phyloP scores from a whole-genome alignment of 768 basidiomycete genomes.

The Hygrophorus russula region DNA sequence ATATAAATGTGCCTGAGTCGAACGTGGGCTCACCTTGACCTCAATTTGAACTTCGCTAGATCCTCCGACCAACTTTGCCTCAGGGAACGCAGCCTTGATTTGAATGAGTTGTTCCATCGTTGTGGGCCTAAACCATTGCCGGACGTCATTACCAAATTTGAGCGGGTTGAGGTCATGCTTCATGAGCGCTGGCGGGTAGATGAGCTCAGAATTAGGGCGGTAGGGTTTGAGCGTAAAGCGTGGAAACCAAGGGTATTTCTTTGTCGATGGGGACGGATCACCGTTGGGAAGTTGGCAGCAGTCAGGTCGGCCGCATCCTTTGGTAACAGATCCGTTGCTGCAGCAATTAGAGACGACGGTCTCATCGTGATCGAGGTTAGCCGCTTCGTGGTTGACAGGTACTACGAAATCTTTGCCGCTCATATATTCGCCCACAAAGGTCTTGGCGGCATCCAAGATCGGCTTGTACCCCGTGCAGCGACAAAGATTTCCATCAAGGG shows the following conservation, averaged over 20 bases:
- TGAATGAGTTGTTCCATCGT: slow-evolving; percentile 10
- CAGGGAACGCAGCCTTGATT: slow-evolving; percentile 9
- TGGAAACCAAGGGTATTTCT: slow-evolving; percentile 6
- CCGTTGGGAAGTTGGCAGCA: slow-evolving; percentile 10
- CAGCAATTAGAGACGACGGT: background rate
- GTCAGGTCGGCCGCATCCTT: slow-evolving; percentile 10
- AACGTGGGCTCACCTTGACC: slow-evolving; percentile 5
- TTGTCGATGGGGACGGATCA: slow-evolving; percentile 1
- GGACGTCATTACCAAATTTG: slow-evolving; percentile 9
- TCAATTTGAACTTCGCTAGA: slow-evolving; percentile 13
- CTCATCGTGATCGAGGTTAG: slow-evolving; percentile 10
- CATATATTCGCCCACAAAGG: slow-evolving; percentile 12
- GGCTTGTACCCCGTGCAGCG: slow-evolving; percentile 12
- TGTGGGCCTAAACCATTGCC: slow-evolving; percentile 12
- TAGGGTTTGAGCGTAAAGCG: slow-evolving; percentile 12
- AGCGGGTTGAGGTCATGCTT: slow-evolving; percentile 7
- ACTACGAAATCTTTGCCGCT: slow-evolving; percentile 6
- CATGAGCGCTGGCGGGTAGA: slow-evolving; percentile 10
- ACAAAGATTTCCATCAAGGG: slow-evolving; percentile 11
- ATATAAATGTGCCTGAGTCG: background rate
- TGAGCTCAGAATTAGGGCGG: slow-evolving; percentile 10
- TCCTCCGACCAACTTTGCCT: slow-evolving; percentile 12
- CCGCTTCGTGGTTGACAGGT: slow-evolving; percentile 11
- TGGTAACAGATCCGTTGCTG: slow-evolving; percentile 5
- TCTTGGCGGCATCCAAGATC: slow-evolving; percentile 12